Evolutionary conservation across 495 filamentous ascomycete species (phyloP).

Genomic region (Friedmanniomyces simplex): DNA sequence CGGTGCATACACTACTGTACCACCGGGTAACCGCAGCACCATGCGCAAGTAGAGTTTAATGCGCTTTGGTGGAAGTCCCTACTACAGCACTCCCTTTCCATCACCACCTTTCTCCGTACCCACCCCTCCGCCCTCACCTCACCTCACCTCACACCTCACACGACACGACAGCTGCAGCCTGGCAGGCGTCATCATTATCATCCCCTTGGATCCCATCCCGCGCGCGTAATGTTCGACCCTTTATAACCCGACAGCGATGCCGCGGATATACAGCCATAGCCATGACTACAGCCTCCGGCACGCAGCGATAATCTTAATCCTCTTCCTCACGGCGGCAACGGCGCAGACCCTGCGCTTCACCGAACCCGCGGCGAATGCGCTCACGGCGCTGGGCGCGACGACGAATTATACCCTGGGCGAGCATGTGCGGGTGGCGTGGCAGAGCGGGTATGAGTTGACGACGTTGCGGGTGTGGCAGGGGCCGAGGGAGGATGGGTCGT

Average conservation of each 20-base stretch:
- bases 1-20: too few relatives aligned
- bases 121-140: too few relatives aligned
- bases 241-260: neutral
- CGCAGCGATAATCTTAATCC: neutral
- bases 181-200: too few relatives aligned
- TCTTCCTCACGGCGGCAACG: neutral
- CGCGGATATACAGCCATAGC: neutral
- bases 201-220: too few relatives aligned
- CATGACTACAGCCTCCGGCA: neutral
- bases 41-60: too few relatives aligned
- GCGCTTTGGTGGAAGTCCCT: too few relatives aligned
- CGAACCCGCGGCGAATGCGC: neutral
- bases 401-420: neutral
- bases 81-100: too few relatives aligned
- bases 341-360: neutral
- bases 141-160: too few relatives aligned
- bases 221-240: neutral
- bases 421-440: slow-evolving; percentile 4
- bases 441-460: neutral
- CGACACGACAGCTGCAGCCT: too few relatives aligned
- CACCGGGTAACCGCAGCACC: too few relatives aligned
- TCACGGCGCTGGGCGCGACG: neutral
- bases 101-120: too few relatives aligned
- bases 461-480: slow-evolving; percentile 5
- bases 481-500: slow-evolving; percentile 1